Percentiles rank a stretch among this genome's conserved stretches.
Conservation (phyloP, 192 early-diverging fungal species). For the Pilaira anomala region DNA sequence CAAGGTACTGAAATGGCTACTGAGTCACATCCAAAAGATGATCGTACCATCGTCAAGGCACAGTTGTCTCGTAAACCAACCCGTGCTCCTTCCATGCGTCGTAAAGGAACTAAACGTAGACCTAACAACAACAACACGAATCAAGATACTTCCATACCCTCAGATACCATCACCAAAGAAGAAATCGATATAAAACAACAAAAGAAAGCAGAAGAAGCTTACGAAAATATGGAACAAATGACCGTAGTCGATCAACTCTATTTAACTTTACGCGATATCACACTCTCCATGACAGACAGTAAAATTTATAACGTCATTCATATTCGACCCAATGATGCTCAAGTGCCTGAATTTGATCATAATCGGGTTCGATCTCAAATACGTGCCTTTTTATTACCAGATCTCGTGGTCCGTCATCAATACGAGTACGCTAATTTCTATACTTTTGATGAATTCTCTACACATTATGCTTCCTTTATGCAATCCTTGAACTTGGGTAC, state of each 20-base stretch:
- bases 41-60: conserved; percentile 69
- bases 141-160: conserved; percentile 33
- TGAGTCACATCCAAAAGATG: conserved; percentile 68
- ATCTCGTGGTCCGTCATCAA: conserved; percentile 65
- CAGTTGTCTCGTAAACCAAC: conserved; percentile 72
- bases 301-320: conserved; percentile 82
- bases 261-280: conserved; percentile 73
- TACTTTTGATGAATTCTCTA: conserved; percentile 67
- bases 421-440: conserved; percentile 72
- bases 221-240: conserved; percentile 41
- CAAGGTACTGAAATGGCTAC: conserved; percentile 64
- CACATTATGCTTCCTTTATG: conserved; percentile 51
- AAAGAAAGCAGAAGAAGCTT: conserved; percentile 27
- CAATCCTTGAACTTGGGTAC: conserved; percentile 12
- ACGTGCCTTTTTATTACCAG: conserved; percentile 61
- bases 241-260: conserved; percentile 58
- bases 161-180: conserved; percentile 24
- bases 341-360: conserved; percentile 48
- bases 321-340: conserved; percentile 65
- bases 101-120: conserved; percentile 32
- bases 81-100: conserved; percentile 65
- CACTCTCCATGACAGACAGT: conserved; percentile 73
- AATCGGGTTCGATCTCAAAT: conserved; percentile 69
- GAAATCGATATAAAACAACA: conserved; percentile 19
- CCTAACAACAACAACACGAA: not conserved